Base-by-base conservation (phyloP, 2,329 filamentous ascomycete species). In the Sclerotinia minor region DNA sequence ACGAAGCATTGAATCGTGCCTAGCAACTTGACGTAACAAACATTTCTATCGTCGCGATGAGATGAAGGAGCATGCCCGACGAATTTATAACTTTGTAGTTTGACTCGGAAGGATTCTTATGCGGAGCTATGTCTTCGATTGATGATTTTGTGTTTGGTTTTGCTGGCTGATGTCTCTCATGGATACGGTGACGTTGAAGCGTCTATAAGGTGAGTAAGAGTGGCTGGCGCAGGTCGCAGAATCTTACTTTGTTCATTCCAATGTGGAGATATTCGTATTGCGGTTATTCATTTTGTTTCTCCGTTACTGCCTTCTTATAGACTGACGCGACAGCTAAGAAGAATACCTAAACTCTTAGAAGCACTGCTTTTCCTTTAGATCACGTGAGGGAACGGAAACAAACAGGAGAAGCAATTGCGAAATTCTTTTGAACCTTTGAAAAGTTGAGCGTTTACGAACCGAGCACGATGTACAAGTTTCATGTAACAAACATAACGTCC, bases 331-430 rank as follows among this genome's bases (percentile, higher is more conserved):
- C 15, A 32, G 6, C 15, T 1, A 53, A 29, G 7, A 24, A 59
- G 41, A 9, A 26, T 45, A 11, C 26, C 6, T 7, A 9, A 53
- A 29, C 1, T 1, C 35, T 35, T 35, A 35, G 7, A 11, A 35
- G 29, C 29, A 29, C 5, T 29, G 29, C 19, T 13, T 35, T 55
- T 5, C 1, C 21, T 7, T 3, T 0, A 0, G 2, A 5, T 5
- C 57, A 60, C 57, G 57, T 60, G 57, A 47, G 3, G 0, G 0
- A 1, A 13, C 5, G 35, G 6, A 26, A 13, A 50, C 45, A 47
- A 47, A 47, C 45, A 19, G 35, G 9, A 6, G 35, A 38, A 38
- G 35, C 8, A 38, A 11, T 38, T 38, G 35, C 35, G 8, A 38
- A 35, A 35, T 35, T 35, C 32, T 35, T 6, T 35, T 35, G 35